Percentiles rank a stretch among this genome's conserved stretches.
Conservation (phyloP, 495 filamentous ascomycete species). For the Penicillium chermesinum region DNA sequence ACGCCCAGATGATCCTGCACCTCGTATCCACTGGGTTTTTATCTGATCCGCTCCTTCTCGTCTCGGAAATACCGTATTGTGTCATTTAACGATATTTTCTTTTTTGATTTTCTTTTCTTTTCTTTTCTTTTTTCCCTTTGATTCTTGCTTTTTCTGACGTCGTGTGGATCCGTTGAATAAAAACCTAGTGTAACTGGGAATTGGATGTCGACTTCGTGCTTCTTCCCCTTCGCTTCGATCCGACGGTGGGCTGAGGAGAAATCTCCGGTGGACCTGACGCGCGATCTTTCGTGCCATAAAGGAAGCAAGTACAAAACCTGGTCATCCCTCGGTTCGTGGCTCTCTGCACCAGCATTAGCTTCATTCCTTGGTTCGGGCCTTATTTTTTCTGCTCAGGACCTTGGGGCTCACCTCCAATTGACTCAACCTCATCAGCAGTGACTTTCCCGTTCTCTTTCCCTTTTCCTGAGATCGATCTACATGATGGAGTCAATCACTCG, state of each 20-base stretch:
- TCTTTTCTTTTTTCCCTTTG: background rate
- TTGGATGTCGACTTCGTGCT: background rate
- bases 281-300: slow-evolving; percentile 2
- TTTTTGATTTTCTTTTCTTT: slow-evolving; percentile 4
- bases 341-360: slow-evolving; percentile 8
- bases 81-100: background rate
- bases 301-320: slow-evolving; percentile 13
- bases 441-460: background rate
- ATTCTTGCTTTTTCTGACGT: slow-evolving; percentile 1
- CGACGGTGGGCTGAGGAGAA: slow-evolving; percentile 8
- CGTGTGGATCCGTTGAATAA: slow-evolving; percentile 1
- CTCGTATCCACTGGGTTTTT: slow-evolving; percentile 21
- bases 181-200: too few species aligned
- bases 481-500: slow-evolving; percentile 21
- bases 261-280: slow-evolving; percentile 10
- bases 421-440: too few species aligned
- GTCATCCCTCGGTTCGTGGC: background rate
- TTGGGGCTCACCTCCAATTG: too few species aligned
- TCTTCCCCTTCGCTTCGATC: slow-evolving; percentile 14
- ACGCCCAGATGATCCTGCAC: slow-evolving; percentile 2
- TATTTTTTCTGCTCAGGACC: too few species aligned
- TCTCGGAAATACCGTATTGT: background rate
- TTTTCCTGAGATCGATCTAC: background rate
- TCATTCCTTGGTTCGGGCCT: too few species aligned
- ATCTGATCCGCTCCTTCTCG: slow-evolving; percentile 24